phyloP scores from a whole-genome alignment of 2,329 filamentous ascomycete species.

The Botrytis cinerea region DNA sequence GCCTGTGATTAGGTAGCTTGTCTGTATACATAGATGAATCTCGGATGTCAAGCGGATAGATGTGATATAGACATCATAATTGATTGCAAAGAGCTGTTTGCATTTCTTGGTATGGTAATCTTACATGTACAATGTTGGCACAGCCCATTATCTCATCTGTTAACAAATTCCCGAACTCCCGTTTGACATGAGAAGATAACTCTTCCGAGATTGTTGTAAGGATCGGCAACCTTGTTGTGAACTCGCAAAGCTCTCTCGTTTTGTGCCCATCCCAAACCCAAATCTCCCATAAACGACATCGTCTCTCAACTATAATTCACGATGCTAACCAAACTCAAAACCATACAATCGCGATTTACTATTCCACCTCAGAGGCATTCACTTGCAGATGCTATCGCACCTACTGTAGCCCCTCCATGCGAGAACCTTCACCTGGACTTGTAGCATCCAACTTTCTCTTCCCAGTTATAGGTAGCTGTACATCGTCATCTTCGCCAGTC shows the following conservation, averaged over 20 bases:
- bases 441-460: slow-evolving; percentile 44
- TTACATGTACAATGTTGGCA: slow-evolving; percentile 7
- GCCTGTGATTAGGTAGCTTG: not conserved
- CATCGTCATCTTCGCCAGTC: slow-evolving; percentile 51
- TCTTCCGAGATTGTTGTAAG: not conserved
- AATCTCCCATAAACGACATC: not conserved
- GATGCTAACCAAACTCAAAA: not conserved
- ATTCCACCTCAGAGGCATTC: not conserved
- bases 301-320: not conserved
- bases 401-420: slow-evolving; percentile 17
- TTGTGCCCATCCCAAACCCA: not conserved
- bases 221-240: not conserved
- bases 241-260: not conserved
- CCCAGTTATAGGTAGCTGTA: slow-evolving; percentile 42
- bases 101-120: slow-evolving; percentile 9
- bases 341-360: not conserved
- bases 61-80: not conserved
- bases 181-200: not conserved
- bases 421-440: slow-evolving; percentile 21
- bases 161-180: slow-evolving; percentile 8
- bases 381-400: not conserved
- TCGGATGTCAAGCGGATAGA: not conserved
- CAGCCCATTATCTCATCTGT: not conserved
- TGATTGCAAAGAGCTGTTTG: not conserved
- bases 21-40: not conserved